Conservation (phyloP, 2,329 filamentous ascomycete genomes). For the Cercospora brassicicola region DNA sequence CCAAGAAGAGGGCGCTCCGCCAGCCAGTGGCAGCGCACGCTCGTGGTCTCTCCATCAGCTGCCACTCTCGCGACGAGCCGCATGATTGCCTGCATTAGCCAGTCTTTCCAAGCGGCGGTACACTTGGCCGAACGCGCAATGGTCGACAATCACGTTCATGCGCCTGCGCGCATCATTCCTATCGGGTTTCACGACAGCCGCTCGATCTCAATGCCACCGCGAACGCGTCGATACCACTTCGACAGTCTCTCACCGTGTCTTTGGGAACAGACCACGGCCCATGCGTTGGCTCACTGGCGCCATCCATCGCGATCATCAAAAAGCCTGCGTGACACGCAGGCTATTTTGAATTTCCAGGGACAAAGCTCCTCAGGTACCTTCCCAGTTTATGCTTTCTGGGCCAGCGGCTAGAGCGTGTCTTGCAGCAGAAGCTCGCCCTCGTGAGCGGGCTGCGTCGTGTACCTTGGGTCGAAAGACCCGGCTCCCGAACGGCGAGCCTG, state of each 20-base stretch:
- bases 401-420: slow-evolving; percentile 4
- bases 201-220: background rate
- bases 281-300: background rate
- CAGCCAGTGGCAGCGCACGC: background rate
- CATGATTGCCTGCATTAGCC: slow-evolving; percentile 11
- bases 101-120: background rate
- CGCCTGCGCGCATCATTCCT: slow-evolving; percentile 13
- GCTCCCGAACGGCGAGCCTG: background rate
- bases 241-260: background rate
- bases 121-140: background rate
- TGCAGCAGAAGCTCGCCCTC: slow-evolving; percentile 3
- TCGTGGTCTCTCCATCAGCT: slow-evolving; percentile 7
- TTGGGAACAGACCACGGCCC: background rate
- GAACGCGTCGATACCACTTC: background rate
- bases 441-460: background rate
- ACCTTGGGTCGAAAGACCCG: background rate
- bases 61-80: slow-evolving; percentile 11
- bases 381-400: background rate
- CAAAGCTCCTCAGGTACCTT: slow-evolving; percentile 4
- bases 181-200: slow-evolving; percentile 5
- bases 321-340: background rate
- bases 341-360: background rate
- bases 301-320: background rate
- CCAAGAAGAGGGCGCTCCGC: background rate
- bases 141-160: slow-evolving; percentile 6